Base-by-base conservation (phyloP, 2,329 filamentous ascomycete genomes). In the Elsinoe perseae region DNA sequence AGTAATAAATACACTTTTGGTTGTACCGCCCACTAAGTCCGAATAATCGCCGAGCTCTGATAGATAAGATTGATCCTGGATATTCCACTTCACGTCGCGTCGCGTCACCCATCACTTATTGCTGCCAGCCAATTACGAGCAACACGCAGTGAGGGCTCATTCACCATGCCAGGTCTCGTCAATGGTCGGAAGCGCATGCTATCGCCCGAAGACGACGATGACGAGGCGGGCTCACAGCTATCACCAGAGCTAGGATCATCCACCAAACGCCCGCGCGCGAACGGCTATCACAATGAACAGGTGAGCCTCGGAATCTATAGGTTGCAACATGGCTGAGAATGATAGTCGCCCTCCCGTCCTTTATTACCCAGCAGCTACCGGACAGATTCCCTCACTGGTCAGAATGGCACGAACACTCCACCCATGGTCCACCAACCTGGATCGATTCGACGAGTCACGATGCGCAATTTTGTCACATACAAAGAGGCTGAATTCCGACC, bases 401-500 rank as follows among this genome's bases (percentile, higher is more conserved):
- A 58, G 5, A 53, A 58, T 21, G 48, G 18, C 58, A 58, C 38
- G 12, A 36, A 25, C 54, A 60, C 9, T 40, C 54, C 23, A 3
- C 50, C 58, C 2, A 60, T 62, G 16, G 62, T 65, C 30, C 68
- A 76, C 63, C 80, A 87, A 61, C 84, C 90, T 2, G 93, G 93
- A 9, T 86, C 93, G 8, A 95, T 98, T 63, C 84, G 96, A 50
- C 83, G 91, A 32, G 89, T 98, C 48, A 86, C 83, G 63, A 79
- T 97, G 43, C 81, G 80, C 50, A 88, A 97, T 70, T 98, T 98
- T 64, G 89, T 98, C 56, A 98, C 93, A 0, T 98, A 98, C 72
- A 90, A 88, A 50, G 83, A 85, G 54, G 92, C 90, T 56, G 91
- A 95, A 62, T 96, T 97, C 70, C 82, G 86, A 58, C 89, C 90